phyloP scores from a whole-genome alignment of 306 rosid species.

The Lotus japonicus region DNA sequence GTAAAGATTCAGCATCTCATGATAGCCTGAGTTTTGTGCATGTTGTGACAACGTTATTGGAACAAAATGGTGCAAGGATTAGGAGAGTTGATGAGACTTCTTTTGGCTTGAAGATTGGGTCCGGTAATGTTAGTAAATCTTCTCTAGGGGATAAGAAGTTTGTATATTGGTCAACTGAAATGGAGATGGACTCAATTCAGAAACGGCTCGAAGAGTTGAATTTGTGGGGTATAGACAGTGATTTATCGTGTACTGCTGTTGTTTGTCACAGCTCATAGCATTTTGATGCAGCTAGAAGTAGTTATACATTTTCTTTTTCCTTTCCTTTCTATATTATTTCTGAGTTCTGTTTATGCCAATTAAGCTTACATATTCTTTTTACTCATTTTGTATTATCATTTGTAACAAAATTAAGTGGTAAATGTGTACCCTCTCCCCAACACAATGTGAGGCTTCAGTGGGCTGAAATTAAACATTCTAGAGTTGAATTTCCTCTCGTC shows the following conservation, averaged over 20 bases:
- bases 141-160: constrained; percentile 50
- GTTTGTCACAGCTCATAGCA: constrained; percentile 63
- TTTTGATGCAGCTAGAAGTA: constrained; percentile 22
- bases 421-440: background rate
- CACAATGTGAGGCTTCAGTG: background rate
- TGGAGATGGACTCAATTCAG: constrained; percentile 36
- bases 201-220: constrained; percentile 55
- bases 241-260: constrained; percentile 75
- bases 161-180: constrained; percentile 51
- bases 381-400: constrained; percentile 14
- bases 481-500: too few relatives aligned
- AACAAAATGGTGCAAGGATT: constrained; percentile 28
- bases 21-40: constrained; percentile 35
- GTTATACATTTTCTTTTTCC: background rate
- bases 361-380: constrained; percentile 20
- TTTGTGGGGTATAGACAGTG: constrained; percentile 60
- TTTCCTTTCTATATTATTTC: background rate
- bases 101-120: constrained; percentile 32
- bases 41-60: constrained; percentile 28
- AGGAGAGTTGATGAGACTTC: constrained; percentile 21
- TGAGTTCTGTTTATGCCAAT: background rate
- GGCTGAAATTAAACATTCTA: background rate
- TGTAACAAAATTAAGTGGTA: constrained; percentile 22
- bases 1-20: constrained; percentile 26
- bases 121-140: constrained; percentile 25